Evolutionary conservation across 805 yeast species (phyloP).

Genomic region (Candida germanica): DNA sequence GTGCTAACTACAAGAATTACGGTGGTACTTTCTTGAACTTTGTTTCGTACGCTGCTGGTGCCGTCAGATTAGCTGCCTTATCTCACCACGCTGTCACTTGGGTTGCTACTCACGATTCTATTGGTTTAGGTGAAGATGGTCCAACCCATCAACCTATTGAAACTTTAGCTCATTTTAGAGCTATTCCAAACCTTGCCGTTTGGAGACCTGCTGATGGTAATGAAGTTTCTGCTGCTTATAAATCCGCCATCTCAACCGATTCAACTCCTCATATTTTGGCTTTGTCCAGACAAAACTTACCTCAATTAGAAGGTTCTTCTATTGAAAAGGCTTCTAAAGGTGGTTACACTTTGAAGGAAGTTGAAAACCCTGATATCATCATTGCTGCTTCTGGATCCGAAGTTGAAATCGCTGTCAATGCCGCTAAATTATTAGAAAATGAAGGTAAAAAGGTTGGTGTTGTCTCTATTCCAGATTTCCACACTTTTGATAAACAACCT

Average conservation of each 20-base stretch:
- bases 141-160: conserved; percentile 93
- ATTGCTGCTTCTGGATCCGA: conserved; percentile 93
- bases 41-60: conserved; percentile 78
- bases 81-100: conserved; percentile 80
- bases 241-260: conserved; percentile 56
- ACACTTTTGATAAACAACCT: conserved; percentile 81
- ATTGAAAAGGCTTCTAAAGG: conserved; percentile 91
- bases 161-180: conserved; percentile 82
- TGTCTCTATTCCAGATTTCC: conserved; percentile 91
- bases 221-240: conserved; percentile 81
- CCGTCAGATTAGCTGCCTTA: conserved; percentile 78
- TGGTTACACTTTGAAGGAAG: conserved; percentile 72
- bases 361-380: conserved; percentile 63
- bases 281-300: conserved; percentile 80
- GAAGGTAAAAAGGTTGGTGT: conserved; percentile 73
- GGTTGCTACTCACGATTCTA: conserved; percentile 89
- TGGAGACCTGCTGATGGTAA: conserved; percentile 95
- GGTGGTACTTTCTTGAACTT: conserved; percentile 99
- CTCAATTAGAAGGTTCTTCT: conserved; percentile 89
- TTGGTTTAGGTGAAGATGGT: conserved; percentile 89
- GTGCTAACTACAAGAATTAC: conserved; percentile 81
- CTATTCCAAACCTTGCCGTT: conserved; percentile 73
- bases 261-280: conserved; percentile 73
- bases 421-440: conserved; percentile 66
- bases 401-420: conserved; percentile 76